phyloP scores from a whole-genome alignment of 371 early-diverging fungal species.

The Chytridium lagenaria region DNA sequence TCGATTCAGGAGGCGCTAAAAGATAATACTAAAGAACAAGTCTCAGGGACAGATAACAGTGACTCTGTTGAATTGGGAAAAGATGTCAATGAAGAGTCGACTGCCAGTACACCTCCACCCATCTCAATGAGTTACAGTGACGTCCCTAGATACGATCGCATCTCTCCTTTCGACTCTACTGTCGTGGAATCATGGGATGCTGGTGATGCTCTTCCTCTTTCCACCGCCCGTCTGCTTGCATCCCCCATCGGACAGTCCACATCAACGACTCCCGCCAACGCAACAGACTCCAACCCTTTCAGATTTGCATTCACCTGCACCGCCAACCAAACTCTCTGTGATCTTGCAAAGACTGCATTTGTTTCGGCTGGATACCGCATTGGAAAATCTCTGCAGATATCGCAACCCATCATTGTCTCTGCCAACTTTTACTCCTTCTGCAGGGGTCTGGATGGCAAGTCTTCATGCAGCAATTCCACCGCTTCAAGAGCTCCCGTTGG shows the following conservation, averaged over 20 bases:
- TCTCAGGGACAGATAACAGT: too few species aligned
- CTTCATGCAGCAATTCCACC: slow-evolving; percentile 39
- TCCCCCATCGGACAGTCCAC: too few species aligned
- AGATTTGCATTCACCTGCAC: slow-evolving; percentile 22
- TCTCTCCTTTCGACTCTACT: slow-evolving; percentile 16
- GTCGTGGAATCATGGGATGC: neutral
- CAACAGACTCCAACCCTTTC: slow-evolving; percentile 20
- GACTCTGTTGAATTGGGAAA: too few species aligned
- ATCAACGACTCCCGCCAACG: too few species aligned
- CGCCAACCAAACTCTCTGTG: slow-evolving; percentile 23
- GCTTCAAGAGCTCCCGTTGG: slow-evolving; percentile 50
- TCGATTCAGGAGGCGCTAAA: too few species aligned
- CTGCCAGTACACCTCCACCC: too few species aligned
- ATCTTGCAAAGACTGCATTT: slow-evolving; percentile 28
- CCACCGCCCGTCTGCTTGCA: too few species aligned
- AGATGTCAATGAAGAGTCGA: too few species aligned
- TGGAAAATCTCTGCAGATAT: slow-evolving; percentile 32
- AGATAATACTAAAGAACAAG: too few species aligned
- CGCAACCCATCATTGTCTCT: slow-evolving; percentile 57
- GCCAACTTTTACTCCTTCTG: slow-evolving; percentile 65
- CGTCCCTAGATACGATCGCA: slow-evolving; percentile 2
- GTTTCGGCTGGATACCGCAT: slow-evolving; percentile 29
- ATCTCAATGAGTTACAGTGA: too few species aligned
- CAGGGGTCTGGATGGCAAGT: slow-evolving; percentile 30
- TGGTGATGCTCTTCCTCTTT: neutral